phyloP scores from a whole-genome alignment of 2,329 filamentous ascomycete species.

The Fusarium xyrophilum region DNA sequence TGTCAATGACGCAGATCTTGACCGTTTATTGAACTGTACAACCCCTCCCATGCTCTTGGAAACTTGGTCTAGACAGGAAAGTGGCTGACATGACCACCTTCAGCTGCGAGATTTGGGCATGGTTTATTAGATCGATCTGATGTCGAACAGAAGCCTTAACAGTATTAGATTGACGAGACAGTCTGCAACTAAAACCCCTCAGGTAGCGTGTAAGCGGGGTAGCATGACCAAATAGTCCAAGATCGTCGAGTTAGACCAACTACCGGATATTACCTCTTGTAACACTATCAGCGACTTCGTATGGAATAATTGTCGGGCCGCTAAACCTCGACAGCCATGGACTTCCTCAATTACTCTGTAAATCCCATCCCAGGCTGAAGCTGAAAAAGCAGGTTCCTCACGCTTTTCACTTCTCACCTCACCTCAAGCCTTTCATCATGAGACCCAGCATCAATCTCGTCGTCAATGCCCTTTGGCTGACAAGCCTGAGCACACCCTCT shows the following conservation, averaged over 20 bases:
- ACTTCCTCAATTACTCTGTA: slow-evolving; percentile 9
- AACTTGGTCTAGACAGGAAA: slow-evolving; percentile 5
- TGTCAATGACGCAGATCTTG: slow-evolving; percentile 14
- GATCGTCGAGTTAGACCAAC: slow-evolving; percentile 18
- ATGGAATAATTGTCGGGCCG: slow-evolving; percentile 30
- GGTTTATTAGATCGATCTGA: background rate
- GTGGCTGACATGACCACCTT: slow-evolving; percentile 9
- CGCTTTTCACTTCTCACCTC: background rate
- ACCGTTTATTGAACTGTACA: slow-evolving; percentile 2
- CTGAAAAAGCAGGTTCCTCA: background rate
- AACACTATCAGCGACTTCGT: background rate
- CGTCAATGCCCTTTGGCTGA: slow-evolving; percentile 26
- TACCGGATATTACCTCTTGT: slow-evolving; percentile 13
- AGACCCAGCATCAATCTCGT: slow-evolving; percentile 14
- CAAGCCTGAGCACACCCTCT: slow-evolving; percentile 15
- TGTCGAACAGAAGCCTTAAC: background rate
- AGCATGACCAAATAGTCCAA: slow-evolving; percentile 13
- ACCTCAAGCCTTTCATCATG: slow-evolving; percentile 10
- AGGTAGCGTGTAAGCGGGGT: slow-evolving; percentile 14
- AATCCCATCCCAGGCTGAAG: background rate
- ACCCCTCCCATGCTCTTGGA: slow-evolving; percentile 8
- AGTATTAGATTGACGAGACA: background rate
- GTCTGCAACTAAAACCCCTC: slow-evolving; percentile 3
- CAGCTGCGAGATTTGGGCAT: background rate
- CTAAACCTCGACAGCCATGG: background rate